Conservation (phyloP, 192 early-diverging fungal genomes). For the Gonapodya prolifera region DNA sequence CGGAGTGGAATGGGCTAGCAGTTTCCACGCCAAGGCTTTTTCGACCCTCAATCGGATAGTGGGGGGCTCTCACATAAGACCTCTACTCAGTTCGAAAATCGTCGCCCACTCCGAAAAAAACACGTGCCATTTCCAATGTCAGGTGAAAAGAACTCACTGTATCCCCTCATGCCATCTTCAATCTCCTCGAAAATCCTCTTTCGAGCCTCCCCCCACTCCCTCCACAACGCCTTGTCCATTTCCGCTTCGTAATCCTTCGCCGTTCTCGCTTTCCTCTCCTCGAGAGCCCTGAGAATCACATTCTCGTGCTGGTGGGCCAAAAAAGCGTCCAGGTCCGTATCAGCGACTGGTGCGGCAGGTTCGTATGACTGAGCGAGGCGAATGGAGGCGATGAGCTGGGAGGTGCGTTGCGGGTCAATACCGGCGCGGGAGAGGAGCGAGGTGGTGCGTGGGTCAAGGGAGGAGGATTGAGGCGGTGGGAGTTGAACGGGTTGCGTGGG, state of each 20-base stretch:
- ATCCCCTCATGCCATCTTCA: slow-evolving; percentile 20
- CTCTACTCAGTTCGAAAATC: no score
- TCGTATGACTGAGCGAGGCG: slow-evolving; percentile 63
- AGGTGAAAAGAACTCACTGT: background rate
- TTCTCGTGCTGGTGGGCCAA: slow-evolving; percentile 62
- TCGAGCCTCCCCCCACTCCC: slow-evolving; percentile 64
- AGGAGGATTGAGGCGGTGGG: background rate
- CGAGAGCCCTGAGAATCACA: slow-evolving; percentile 60
- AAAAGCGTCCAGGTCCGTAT: slow-evolving; percentile 74
- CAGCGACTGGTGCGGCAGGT: slow-evolving; percentile 52
- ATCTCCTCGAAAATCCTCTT: slow-evolving; percentile 71
- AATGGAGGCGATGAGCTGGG: slow-evolving; percentile 44
- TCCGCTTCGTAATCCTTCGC: slow-evolving; percentile 50
- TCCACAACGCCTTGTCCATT: slow-evolving; percentile 38
- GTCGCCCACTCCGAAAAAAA: no score
- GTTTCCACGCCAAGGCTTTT: no score
- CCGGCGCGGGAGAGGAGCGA: slow-evolving; percentile 67
- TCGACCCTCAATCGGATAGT: no score
- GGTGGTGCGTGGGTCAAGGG: slow-evolving; percentile 23
- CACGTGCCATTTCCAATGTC: no score
- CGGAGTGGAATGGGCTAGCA: no score
- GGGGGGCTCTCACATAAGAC: no score
- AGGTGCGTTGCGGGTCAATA: slow-evolving; percentile 60
- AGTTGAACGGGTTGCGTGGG: background rate
- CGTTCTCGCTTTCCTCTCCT: slow-evolving; percentile 44